Percentiles rank a stretch among this genome's conserved stretches.
Conservation (phyloP, 2,329 filamentous ascomycete genomes). For the Penicillium nordicum region DNA sequence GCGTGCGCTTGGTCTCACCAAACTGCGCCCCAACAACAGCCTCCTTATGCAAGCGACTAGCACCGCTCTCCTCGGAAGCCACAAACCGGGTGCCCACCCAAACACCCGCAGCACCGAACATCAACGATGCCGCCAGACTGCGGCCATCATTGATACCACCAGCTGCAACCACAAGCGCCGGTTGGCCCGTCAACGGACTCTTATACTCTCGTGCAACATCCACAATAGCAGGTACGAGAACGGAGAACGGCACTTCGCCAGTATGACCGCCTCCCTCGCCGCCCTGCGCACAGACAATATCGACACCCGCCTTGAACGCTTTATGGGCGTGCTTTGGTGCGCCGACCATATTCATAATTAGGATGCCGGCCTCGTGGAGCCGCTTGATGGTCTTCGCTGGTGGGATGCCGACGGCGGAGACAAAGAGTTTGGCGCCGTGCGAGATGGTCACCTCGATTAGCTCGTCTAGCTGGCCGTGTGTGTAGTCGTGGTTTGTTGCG, state of each 20-base stretch:
- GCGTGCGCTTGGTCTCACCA: conserved; percentile 74
- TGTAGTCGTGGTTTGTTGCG: conserved; percentile 95
- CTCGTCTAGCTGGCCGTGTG: conserved; percentile 80
- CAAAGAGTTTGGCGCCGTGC: conserved; percentile 80
- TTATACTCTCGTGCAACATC: conserved; percentile 74
- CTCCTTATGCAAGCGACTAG: conserved; percentile 76
- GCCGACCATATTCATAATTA: conserved; percentile 97
- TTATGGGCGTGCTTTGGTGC: conserved; percentile 88
- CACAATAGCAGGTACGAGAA: conserved; percentile 81
- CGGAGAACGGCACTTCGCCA: conserved; percentile 78
- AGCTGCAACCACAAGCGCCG: conserved; percentile 80
- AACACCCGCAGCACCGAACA: conserved; percentile 82
- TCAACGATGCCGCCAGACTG: conserved; percentile 73
- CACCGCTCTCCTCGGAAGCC: conserved; percentile 74
- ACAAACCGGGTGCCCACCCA: conserved; percentile 97
- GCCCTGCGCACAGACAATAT: conserved; percentile 88
- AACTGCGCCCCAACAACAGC: conserved; percentile 76
- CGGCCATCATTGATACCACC: conserved; percentile 83
- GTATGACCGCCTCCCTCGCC: conserved; percentile 94
- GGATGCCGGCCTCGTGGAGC: conserved; percentile 73
- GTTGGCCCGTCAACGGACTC: conserved; percentile 65
- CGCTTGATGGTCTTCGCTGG: conserved; percentile 68
- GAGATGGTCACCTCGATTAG: conserved; percentile 82
- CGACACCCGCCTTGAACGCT: conserved; percentile 79
- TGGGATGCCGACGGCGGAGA: conserved; percentile 83